Evolutionary conservation across 2,329 filamentous ascomycete genomes (phyloP), one percentile per base, ranked within the genome.

Genomic region (Metarhizium anisopliae): DNA sequence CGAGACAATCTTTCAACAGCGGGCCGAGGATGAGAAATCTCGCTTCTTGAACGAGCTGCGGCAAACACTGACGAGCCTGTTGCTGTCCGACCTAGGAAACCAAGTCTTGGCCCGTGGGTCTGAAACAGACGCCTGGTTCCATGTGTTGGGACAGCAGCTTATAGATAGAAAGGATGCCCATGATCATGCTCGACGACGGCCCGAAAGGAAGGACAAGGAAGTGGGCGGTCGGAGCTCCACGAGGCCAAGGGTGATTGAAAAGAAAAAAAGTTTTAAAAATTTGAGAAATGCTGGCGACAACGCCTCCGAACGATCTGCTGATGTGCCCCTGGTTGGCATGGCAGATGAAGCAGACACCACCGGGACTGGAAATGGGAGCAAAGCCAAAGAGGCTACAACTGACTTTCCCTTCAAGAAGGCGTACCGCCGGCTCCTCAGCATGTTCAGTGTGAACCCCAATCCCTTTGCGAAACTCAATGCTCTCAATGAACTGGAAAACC

Each of bases 71-170:
- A 93, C 87, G 2, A 92, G 90, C 60, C 77, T 99, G 18, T 74
- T 97, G 2, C 74, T 97, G 30, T 97, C 93, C 52, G 94, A 99
- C 67, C 77, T 97, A 4, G 91, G 92, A 6, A 91, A 86, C 45
- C 82, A 90, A 35, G 86, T 96, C 1, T 94, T 95, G 69, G 84
- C 85, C n/a, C 83, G 82, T 52, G 94, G 94, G 3, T 95, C 91
- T 47, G 94, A 99, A 73, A 97, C 93, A 0, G 94, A 97, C 68
- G 78, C 78, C 3, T 96, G 93, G 87, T 94, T 96, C 62, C 78
- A 82, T 53, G 81, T 82, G 14, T 69, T 91, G 6, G 83, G 84
- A 2, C 81, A 86, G 62, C 76, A 86, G 60, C 86, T 83, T 65
- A 83, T 85, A 53, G 81, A 85, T 43, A 77, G 83, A 30, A 82